phyloP scores from a whole-genome alignment of 768 basidiomycete genomes.

The Agaricus sinodeliciosus region DNA sequence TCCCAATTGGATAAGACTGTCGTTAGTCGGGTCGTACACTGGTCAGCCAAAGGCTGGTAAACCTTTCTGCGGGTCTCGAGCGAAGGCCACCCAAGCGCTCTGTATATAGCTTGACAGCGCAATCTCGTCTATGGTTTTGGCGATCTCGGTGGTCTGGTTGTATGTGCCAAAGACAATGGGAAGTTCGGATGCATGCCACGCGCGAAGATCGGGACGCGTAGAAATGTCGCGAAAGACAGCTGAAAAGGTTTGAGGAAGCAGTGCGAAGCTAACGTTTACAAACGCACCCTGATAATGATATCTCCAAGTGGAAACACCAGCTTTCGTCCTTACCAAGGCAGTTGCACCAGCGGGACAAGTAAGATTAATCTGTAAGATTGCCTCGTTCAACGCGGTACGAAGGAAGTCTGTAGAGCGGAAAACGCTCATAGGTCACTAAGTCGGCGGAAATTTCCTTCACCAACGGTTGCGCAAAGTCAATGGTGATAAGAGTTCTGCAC shows the following conservation, averaged over 20 bases:
- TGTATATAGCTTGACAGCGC: constrained; percentile 29
- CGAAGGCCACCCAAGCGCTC: constrained; percentile 35
- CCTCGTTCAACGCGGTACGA: not conserved
- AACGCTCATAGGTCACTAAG: constrained; percentile 23
- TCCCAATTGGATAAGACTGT: constrained; percentile 18
- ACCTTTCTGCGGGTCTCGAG: constrained; percentile 28
- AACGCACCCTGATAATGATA: constrained; percentile 21
- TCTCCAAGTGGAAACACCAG: constrained; percentile 23
- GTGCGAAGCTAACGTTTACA: not conserved
- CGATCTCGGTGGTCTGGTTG: constrained; percentile 18
- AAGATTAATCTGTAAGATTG: constrained; percentile 17
- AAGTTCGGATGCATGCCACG: constrained; percentile 31
- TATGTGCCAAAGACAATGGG: constrained; percentile 33
- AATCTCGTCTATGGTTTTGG: constrained; percentile 19
- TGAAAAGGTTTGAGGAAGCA: constrained; percentile 1
- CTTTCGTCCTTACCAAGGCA: constrained; percentile 20
- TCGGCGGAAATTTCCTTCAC: constrained; percentile 24
- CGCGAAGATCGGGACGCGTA: constrained; percentile 23
- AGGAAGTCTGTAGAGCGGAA: not conserved
- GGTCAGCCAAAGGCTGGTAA: constrained; percentile 19
- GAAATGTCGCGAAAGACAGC: constrained; percentile 30
- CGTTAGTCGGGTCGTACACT: constrained; percentile 13
- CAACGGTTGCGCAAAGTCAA: constrained; percentile 20
- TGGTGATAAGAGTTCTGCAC: constrained; percentile 18
- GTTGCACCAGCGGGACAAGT: constrained; percentile 25